These are phyloP conservation scores for Dissophora ornata DNA, from an alignment of 192 early-diverging fungal genomes.

Conservation along the genomic window DNA sequence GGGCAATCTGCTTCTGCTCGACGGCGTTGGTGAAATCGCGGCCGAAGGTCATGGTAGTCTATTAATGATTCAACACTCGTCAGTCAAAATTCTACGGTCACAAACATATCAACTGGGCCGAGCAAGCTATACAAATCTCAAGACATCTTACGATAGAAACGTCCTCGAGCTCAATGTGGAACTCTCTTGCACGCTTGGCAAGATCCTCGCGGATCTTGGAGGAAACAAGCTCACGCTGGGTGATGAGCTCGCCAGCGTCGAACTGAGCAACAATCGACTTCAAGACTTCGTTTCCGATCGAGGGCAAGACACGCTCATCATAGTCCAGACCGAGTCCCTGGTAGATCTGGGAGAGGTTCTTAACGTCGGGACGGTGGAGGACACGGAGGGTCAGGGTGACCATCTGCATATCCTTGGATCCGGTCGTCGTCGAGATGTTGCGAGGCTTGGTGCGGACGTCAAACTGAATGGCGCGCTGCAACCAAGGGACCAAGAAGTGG, in stretches of 20 bases:
- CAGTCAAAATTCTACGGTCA: too few species aligned
- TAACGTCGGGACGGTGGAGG: conserved; percentile 86
- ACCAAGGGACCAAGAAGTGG: conserved; percentile 97
- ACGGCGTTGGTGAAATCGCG: conserved; percentile 99
- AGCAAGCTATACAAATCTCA: too few species aligned
- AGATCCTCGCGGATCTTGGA: conserved; percentile 93
- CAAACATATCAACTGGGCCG: too few species aligned
- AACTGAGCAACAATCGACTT: conserved; percentile 99
- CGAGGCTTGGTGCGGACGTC: conserved; percentile 96
- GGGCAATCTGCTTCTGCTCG: conserved; percentile 98
- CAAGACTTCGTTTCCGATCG: conserved; percentile 99
- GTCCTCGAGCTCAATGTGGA: conserved; percentile 96
- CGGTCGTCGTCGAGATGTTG: conserved; percentile 97
- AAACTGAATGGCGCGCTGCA: conserved; percentile 88
- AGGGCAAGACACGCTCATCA: conserved; percentile 97
- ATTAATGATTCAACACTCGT: conserved; percentile 2
- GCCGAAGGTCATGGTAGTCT: conserved; percentile 99
- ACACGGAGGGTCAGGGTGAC: conserved; percentile 95
- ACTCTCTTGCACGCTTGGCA: conserved; percentile 91
- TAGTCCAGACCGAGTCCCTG: conserved; percentile 94
- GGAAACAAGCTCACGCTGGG: conserved; percentile 96
- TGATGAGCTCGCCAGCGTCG: conserved; percentile 97
- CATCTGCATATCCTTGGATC: conserved; percentile 99
- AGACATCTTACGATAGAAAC: conserved; percentile 88
- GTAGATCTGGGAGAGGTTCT: conserved; percentile 84